Percentiles rank a stretch among this genome's conserved stretches.
phyloP scores from a whole-genome alignment of 257 asterid genomes.

The Ilex aquifolium region DNA sequence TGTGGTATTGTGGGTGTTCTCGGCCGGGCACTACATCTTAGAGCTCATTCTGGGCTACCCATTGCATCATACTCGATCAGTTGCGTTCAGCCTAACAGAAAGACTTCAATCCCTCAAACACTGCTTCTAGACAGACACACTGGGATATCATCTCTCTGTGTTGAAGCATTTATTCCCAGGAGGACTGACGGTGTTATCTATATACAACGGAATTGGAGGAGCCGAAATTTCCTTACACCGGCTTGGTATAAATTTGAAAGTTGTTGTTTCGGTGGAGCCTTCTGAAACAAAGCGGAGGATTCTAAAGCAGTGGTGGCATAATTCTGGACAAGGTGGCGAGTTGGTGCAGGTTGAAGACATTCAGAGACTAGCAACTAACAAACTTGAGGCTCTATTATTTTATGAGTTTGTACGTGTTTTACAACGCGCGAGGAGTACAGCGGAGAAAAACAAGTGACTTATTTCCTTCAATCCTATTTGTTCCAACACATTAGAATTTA shows the following conservation, averaged over 20 bases:
- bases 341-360: conserved; percentile 64
- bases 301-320: conserved; percentile 82
- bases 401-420: conserved; percentile 66
- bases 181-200: too few relatives aligned
- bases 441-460: conserved; percentile 27
- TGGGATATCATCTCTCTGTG: conserved; percentile 71
- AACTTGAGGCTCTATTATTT: conserved; percentile 51
- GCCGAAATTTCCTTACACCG: conserved; percentile 68
- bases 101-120: conserved; percentile 48
- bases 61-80: conserved; percentile 45
- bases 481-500: too few relatives aligned
- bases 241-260: conserved; percentile 65
- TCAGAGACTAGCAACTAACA: conserved; percentile 32
- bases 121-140: conserved; percentile 67
- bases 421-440: conserved; percentile 49
- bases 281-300: conserved; percentile 49
- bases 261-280: conserved; percentile 63
- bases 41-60: too few relatives aligned
- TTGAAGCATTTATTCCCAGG: conserved; percentile 45
- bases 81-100: conserved; percentile 44
- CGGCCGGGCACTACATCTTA: too few relatives aligned
- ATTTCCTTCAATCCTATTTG: too few relatives aligned
- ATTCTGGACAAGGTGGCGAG: conserved; percentile 55
- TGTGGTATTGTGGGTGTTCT: not conserved
- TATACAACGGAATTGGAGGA: conserved; percentile 73